Evolutionary conservation across 78 protist species (phyloP).

Genomic region (Trichosphaerium sp.): DNA sequence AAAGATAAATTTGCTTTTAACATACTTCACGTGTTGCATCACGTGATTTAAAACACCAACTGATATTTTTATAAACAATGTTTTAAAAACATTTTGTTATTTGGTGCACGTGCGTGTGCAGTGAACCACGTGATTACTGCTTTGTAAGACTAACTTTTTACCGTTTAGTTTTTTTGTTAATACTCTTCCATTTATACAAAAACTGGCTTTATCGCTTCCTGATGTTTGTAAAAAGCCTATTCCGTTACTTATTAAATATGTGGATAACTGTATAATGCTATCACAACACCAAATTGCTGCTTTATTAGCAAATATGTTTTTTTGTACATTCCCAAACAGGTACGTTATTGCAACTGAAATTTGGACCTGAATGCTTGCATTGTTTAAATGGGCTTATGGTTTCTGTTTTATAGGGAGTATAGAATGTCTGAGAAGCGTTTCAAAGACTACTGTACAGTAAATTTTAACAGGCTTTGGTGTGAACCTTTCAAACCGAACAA

Average conservation of each 20-base stretch:
- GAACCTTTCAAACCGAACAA: conserved; percentile 1
- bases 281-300: conserved; percentile 43
- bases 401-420: no score
- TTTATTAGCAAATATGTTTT: conserved; percentile 28
- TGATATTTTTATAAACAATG: not conserved
- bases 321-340: conserved; percentile 52
- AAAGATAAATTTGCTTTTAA: no score
- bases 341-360: no score
- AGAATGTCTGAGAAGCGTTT: no score
- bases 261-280: conserved; percentile 15
- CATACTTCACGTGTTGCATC: no score
- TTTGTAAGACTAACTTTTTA: not conserved
- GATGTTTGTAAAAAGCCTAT: conserved; percentile 26
- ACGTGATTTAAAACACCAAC: conserved; percentile 12
- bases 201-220: conserved; percentile 33
- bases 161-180: conserved; percentile 19
- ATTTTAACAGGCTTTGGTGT: conserved; percentile 32
- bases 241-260: conserved; percentile 1
- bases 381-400: no score
- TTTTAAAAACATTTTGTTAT: conserved; percentile 20
- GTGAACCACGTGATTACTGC: not conserved
- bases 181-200: conserved; percentile 20
- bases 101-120: conserved; percentile 26
- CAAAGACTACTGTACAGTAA: no score
- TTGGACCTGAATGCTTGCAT: no score